These are phyloP conservation scores for Calonectria honghensis DNA, from an alignment of 2,329 filamentous ascomycete genomes.

Conservation along the genomic window DNA sequence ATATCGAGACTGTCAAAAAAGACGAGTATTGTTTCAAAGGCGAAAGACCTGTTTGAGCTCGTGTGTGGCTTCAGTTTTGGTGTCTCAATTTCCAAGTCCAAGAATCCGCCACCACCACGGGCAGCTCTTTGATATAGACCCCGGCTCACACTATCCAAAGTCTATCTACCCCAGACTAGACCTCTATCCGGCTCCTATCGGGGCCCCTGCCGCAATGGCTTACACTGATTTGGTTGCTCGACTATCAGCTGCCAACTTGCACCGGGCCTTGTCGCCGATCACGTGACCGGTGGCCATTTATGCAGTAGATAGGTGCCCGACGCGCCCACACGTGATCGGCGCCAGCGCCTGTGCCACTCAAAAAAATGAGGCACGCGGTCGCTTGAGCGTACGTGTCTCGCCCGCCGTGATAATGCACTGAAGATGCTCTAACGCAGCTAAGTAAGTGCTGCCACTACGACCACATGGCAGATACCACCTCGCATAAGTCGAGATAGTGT, in stretches of 20 bases:
- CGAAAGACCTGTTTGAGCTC: background rate
- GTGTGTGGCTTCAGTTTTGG: conserved; percentile 10
- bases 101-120: background rate
- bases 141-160: conserved; percentile 19
- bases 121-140: conserved; percentile 25
- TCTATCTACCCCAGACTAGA: conserved; percentile 1
- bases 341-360: conserved; percentile 4
- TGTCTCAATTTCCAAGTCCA: background rate
- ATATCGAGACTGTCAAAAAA: conserved; percentile 2
- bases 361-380: conserved; percentile 1
- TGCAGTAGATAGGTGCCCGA: conserved; percentile 7
- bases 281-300: background rate
- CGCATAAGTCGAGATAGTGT: conserved; percentile 16
- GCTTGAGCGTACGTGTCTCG: conserved; percentile 11
- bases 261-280: background rate
- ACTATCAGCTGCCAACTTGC: conserved; percentile 11
- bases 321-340: conserved; percentile 5
- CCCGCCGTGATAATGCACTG: conserved; percentile 1
- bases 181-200: conserved; percentile 11
- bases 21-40: conserved; percentile 3
- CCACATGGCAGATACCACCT: conserved; percentile 26
- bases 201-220: conserved; percentile 2
- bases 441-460: conserved; percentile 15
- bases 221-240: background rate
- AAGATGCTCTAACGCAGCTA: conserved; percentile 15